Percentiles rank a stretch among this genome's conserved stretches.
Evolutionary conservation across 257 asterid genomes (phyloP).

Genomic region (Jacaranda copaia): DNA sequence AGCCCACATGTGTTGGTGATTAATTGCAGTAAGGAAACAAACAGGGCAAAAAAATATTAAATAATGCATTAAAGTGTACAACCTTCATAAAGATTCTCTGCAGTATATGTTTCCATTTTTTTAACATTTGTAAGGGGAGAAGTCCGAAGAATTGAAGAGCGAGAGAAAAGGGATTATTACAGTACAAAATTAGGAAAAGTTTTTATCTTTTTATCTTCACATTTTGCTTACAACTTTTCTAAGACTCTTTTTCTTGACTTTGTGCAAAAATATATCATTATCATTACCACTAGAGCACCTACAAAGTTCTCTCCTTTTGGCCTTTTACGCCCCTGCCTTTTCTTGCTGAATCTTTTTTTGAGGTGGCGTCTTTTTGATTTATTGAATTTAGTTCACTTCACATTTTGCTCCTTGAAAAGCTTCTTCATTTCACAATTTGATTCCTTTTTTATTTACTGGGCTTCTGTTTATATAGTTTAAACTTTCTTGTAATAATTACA

Average conservation of each 20-base stretch:
- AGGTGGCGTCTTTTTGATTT: conserved; percentile 47
- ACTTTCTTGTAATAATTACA: conserved; percentile 36
- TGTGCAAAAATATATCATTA: conserved; percentile 30
- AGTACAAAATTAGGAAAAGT: conserved; percentile 38
- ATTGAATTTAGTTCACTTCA: conserved; percentile 24
- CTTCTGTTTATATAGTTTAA: conserved; percentile 36
- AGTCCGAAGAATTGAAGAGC: conserved; percentile 15
- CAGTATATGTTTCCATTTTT: conserved; percentile 20
- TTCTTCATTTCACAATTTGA: conserved; percentile 18
- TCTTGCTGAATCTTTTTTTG: conserved; percentile 34
- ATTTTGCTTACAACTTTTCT: conserved; percentile 33
- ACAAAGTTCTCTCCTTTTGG: conserved; percentile 38
- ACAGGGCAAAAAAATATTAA: conserved; percentile 30
- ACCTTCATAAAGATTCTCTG: conserved; percentile 35
- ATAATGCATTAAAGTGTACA: conserved; percentile 22
- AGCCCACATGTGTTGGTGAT: conserved; percentile 37
- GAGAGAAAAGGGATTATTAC: conserved; percentile 12
- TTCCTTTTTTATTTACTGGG: conserved; percentile 23
- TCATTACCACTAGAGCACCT: conserved; percentile 27
- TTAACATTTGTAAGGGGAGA: conserved; percentile 20
- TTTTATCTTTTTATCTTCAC: conserved; percentile 46
- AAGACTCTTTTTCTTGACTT: conserved; percentile 29
- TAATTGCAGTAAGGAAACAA: conserved; percentile 39
- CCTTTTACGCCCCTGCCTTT: conserved; percentile 13
- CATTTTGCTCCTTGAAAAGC: neutral